Percentiles rank a stretch among this genome's conserved stretches.
Conservation (phyloP, 495 filamentous ascomycete genomes). For the Geopyxis carbonaria region DNA sequence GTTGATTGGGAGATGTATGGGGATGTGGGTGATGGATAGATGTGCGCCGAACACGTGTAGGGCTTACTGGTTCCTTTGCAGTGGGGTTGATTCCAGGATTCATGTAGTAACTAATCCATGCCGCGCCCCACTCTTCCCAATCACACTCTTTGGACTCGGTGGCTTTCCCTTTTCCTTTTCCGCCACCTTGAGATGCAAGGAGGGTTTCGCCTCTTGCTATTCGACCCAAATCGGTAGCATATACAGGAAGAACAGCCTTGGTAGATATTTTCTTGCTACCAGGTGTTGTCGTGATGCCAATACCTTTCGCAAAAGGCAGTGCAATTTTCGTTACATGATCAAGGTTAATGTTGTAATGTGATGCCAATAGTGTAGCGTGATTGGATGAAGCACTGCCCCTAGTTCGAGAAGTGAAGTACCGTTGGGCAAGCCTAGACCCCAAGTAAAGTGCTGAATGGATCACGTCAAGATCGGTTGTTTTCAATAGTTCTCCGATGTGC, state of each 20-base stretch:
- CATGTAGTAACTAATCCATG: slow-evolving; percentile 50
- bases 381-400: slow-evolving; percentile 30
- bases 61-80: slow-evolving; percentile 32
- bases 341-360: slow-evolving; percentile 88
- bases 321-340: slow-evolving; percentile 72
- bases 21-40: slow-evolving; percentile 25
- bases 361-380: slow-evolving; percentile 56
- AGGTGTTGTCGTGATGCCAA: slow-evolving; percentile 28
- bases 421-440: slow-evolving; percentile 65
- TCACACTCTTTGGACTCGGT: slow-evolving; percentile 12
- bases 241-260: slow-evolving; percentile 33
- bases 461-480: slow-evolving; percentile 64
- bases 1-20: slow-evolving; percentile 10
- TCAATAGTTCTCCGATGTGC: slow-evolving; percentile 70
- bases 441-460: slow-evolving; percentile 59
- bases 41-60: slow-evolving; percentile 33
- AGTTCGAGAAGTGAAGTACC: slow-evolving; percentile 77
- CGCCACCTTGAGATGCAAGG: slow-evolving; percentile 25
- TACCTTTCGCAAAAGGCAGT: slow-evolving; percentile 59
- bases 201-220: slow-evolving; percentile 40
- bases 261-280: slow-evolving; percentile 22
- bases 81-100: slow-evolving; percentile 23
- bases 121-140: slow-evolving; percentile 54
- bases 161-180: slow-evolving; percentile 22
- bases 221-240: slow-evolving; percentile 61